phyloP scores from a whole-genome alignment of 495 filamentous ascomycete species.

The Trichoderma asperelloides region DNA sequence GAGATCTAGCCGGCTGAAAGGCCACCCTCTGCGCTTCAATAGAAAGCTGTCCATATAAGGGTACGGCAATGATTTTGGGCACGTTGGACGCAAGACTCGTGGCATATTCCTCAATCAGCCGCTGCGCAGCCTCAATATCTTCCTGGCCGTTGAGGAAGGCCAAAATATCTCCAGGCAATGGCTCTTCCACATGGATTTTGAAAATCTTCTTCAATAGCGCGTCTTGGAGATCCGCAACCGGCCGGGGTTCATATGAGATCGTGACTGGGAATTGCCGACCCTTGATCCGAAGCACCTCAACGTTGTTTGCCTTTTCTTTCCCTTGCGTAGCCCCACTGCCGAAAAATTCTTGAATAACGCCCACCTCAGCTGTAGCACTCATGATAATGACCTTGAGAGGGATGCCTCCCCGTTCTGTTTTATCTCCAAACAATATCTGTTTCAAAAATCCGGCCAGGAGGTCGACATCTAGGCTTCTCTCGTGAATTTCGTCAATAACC shows the following conservation, averaged over 20 bases:
- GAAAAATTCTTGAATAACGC: conserved; percentile 69
- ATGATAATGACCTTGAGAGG: conserved; percentile 87
- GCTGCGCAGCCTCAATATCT: conserved; percentile 74
- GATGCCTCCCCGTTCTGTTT: conserved; percentile 53
- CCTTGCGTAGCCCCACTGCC: conserved; percentile 18
- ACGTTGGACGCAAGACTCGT: conserved; percentile 57
- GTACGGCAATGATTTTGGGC: conserved; percentile 54
- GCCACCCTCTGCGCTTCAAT: conserved; percentile 74
- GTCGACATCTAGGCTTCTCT: conserved; percentile 94
- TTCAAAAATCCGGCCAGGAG: conserved; percentile 79
- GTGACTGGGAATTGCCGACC: conserved; percentile 85
- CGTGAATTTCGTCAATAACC: conserved; percentile 94
- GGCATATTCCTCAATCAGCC: conserved; percentile 72
- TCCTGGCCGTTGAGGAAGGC: conserved; percentile 94
- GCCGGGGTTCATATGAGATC: conserved; percentile 63
- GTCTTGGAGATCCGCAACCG: conserved; percentile 77
- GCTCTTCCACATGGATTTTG: conserved; percentile 78
- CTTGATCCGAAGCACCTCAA: conserved; percentile 62
- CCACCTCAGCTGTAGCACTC: conserved; percentile 91
- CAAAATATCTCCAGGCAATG: conserved; percentile 85
- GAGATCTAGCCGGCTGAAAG: conserved; percentile 66
- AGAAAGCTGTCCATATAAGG: conserved; percentile 42
- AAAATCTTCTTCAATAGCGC: conserved; percentile 75
- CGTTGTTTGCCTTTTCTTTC: conserved; percentile 8
- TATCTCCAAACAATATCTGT: conserved; percentile 53